Conservation (phyloP, 163 green algal genomes). For the Scenedesmus sp. region DNA sequence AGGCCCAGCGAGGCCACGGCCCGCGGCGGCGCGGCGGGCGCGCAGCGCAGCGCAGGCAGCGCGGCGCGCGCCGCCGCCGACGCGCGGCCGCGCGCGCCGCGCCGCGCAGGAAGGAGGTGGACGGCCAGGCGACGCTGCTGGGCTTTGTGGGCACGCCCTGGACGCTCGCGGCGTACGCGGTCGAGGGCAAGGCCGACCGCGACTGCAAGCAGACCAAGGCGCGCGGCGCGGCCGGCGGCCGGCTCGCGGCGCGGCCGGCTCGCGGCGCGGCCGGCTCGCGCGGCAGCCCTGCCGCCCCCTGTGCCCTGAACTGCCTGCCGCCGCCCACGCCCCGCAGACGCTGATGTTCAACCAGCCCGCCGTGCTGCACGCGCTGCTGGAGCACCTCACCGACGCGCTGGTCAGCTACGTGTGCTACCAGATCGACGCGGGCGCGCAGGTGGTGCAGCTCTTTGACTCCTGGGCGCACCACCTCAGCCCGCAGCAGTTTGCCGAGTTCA, state of each 20-base stretch:
- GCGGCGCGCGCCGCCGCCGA: too few relatives aligned
- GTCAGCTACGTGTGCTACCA: slow-evolving; percentile 92
- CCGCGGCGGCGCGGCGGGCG: too few relatives aligned
- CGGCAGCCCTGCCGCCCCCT: too few relatives aligned
- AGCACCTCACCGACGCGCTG: slow-evolving; percentile 89
- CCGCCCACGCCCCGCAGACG: slow-evolving; percentile 48
- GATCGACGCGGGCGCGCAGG: slow-evolving; percentile 93
- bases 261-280: too few relatives aligned
- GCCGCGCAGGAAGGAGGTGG: slow-evolving; percentile 57
- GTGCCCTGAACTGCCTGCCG: neutral
- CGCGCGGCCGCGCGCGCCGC: too few relatives aligned
- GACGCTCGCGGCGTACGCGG: slow-evolving; percentile 94
- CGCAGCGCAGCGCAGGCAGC: too few relatives aligned
- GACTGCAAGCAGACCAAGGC: slow-evolving; percentile 93
- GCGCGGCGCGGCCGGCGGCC: slow-evolving; percentile 38
- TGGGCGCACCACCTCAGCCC: slow-evolving; percentile 98
- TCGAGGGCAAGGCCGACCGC: slow-evolving; percentile 91
- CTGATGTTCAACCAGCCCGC: slow-evolving; percentile 89
- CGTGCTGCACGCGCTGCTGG: slow-evolving; percentile 89
- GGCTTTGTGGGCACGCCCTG: slow-evolving; percentile 97
- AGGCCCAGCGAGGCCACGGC: neutral
- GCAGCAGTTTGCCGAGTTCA: slow-evolving; percentile 93
- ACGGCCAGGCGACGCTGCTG: slow-evolving; percentile 79
- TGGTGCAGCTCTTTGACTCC: slow-evolving; percentile 99
- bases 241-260: too few relatives aligned